Evolutionary conservation across 306 rosid species (phyloP).

Genomic region (Trichosanthes cucumerina): DNA sequence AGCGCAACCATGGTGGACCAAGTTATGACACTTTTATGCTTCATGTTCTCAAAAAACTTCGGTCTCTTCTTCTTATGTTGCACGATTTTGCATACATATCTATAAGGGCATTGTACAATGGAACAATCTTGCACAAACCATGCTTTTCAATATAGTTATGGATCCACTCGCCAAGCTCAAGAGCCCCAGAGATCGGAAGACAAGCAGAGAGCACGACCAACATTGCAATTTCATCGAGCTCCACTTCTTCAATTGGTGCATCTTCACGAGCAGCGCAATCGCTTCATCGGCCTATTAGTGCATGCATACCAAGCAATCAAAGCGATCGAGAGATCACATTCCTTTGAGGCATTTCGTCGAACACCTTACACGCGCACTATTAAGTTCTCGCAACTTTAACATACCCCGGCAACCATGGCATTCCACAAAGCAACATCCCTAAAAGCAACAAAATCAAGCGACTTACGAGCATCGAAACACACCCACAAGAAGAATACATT

Average conservation of each 20-base stretch:
- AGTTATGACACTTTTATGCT: conserved; percentile 37
- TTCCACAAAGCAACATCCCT: conserved; percentile 34
- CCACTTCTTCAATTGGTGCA: conserved; percentile 48
- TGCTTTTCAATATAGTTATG: too few species aligned
- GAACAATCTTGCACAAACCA: conserved; percentile 24
- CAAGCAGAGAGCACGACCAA: conserved; percentile 61
- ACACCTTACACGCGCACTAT: conserved; percentile 36
- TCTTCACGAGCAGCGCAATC: conserved; percentile 33
- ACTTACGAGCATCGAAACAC: conserved; percentile 35
- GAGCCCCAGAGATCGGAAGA: conserved; percentile 64
- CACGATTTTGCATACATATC: conserved; percentile 76
- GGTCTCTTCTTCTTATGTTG: conserved; percentile 27
- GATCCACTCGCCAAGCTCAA: conserved; percentile 50
- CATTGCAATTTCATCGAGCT: conserved; percentile 45
- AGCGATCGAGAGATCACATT: conserved; percentile 50
- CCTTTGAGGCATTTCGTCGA: conserved; percentile 39
- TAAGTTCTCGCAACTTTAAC: conserved; percentile 40
- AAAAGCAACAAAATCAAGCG: conserved; percentile 25
- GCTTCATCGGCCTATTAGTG: conserved; percentile 27
- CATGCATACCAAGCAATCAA: conserved; percentile 45
- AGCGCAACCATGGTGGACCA: conserved; percentile 70
- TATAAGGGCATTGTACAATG: conserved; percentile 47
- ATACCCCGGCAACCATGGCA: conserved; percentile 48
- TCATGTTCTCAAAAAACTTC: conserved; percentile 26
- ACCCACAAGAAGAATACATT: conserved; percentile 40